Evolutionary conservation across 2,329 filamentous ascomycete genomes (phyloP), one percentile per base, ranked within the genome.

Genomic region (Fusarium sp.): DNA sequence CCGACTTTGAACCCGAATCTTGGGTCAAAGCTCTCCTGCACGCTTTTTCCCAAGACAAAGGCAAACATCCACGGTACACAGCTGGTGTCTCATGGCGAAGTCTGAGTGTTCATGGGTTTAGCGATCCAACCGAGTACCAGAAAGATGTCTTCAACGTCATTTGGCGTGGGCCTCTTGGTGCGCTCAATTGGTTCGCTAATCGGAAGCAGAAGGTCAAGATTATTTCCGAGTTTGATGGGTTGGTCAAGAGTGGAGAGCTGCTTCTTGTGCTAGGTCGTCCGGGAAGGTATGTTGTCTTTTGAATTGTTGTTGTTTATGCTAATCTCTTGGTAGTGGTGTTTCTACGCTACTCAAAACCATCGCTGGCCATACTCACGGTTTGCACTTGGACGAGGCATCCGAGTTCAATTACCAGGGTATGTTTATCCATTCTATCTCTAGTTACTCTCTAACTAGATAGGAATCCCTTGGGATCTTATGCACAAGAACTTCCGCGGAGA

Each of bases 301-400:
- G 49, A 90, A 18, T 1, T 42, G 2, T 90, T 3, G 8, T 10
- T 9, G 16, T n/a, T 10, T 15, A 11, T 21, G 13, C 46, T 50
- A 6, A 50, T 8, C 16, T 8, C 5, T 7, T 3, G 20, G 85
- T 18, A 84, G 85, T 9, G 91, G 91, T 43, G 96, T 93, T 77
- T 92, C 91, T 11, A 96, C 93, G 1, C 89, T 95, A 64, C 83
- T 96, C 48, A 95, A 95, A 80, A 92, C 92, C 0, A 87, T 96
- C 63, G 87, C 92, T 3, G 92, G 93, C 55, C 92, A 95, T 80
- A 92, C 91, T 4, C 90, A 93, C 68, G 93, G 93, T 21, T 89
- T 95, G 61, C 88, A 86, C 68, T 83, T 95, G 8, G 91, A 92
- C 53, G 80, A 90, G 13, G 80, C 84, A 26, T 89, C 91, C 0